These are phyloP conservation scores for Exophiala bonariae DNA, from an alignment of 2,329 filamentous ascomycete genomes.

Conservation along the genomic window DNA sequence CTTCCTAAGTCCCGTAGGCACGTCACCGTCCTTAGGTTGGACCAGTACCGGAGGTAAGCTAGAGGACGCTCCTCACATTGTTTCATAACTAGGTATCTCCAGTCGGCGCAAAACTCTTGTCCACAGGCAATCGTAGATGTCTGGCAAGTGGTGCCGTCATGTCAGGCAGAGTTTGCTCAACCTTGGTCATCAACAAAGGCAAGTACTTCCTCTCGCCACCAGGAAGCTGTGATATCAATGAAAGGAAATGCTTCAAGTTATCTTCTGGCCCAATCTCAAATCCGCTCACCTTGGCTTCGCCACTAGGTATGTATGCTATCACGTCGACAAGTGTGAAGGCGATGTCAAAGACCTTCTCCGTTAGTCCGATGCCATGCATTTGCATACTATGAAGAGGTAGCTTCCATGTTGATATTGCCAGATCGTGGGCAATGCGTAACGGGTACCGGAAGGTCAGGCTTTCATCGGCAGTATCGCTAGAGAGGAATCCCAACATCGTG, in stretches of 20 bases:
- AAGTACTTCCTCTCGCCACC: conserved; percentile 73
- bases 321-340: conserved; percentile 72
- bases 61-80: no score
- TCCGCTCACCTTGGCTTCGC: conserved; percentile 59
- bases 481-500: conserved; percentile 64
- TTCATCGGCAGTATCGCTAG: conserved; percentile 56
- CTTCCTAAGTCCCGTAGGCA: no score
- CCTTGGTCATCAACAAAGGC: conserved; percentile 73
- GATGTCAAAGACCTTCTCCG: conserved; percentile 78
- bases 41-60: no score
- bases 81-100: no score
- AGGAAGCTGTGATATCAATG: conserved; percentile 66
- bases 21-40: no score
- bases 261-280: conserved; percentile 70
- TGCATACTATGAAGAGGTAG: conserved; percentile 74
- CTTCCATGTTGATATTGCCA: conserved; percentile 66
- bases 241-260: conserved; percentile 68
- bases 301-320: conserved; percentile 62
- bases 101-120: no score
- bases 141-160: conserved; percentile 5
- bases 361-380: conserved; percentile 71
- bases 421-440: conserved; percentile 61
- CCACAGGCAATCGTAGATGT: background rate
- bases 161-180: conserved; percentile 66
- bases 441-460: conserved; percentile 64